Conservation (phyloP, 2,329 filamentous ascomycete genomes). For the Fusarium dlaminii region DNA sequence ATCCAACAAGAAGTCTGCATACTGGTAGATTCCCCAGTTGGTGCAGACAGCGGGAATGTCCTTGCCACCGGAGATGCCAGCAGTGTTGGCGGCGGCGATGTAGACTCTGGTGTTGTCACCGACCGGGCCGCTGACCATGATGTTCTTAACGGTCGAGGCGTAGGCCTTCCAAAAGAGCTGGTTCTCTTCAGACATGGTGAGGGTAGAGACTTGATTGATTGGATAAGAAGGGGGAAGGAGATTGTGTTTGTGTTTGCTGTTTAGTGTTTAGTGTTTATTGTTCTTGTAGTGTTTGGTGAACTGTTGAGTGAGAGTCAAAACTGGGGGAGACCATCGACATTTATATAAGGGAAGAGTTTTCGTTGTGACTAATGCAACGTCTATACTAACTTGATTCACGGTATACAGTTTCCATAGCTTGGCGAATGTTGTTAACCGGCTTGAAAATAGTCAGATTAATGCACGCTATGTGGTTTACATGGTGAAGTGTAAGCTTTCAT, state of each 20-base stretch:
- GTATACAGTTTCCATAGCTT: background rate
- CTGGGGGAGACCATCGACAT: no score
- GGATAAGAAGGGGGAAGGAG: background rate
- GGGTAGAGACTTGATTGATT: no score
- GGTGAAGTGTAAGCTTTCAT: no score
- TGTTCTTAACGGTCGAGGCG: background rate
- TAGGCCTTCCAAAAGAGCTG: background rate
- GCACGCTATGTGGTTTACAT: background rate
- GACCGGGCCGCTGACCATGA: background rate
- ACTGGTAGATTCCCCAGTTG: background rate
- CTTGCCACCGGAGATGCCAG: background rate
- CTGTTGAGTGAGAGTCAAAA: background rate
- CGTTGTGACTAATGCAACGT: rapidly evolving
- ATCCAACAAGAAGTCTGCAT: background rate
- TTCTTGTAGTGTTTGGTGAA: background rate
- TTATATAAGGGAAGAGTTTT: background rate
- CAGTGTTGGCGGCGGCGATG: background rate
- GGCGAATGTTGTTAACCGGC: no score
- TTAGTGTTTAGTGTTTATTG: background rate
- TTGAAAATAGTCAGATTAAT: no score
- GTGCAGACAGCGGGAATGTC: background rate
- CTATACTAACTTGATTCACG: no score
- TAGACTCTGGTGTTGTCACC: background rate
- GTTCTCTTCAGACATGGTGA: background rate
- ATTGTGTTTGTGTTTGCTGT: background rate